Percentiles rank a stretch among this genome's conserved stretches.
phyloP scores from a whole-genome alignment of 176 grass and related monocot genomes.

The Stipa capillata region DNA sequence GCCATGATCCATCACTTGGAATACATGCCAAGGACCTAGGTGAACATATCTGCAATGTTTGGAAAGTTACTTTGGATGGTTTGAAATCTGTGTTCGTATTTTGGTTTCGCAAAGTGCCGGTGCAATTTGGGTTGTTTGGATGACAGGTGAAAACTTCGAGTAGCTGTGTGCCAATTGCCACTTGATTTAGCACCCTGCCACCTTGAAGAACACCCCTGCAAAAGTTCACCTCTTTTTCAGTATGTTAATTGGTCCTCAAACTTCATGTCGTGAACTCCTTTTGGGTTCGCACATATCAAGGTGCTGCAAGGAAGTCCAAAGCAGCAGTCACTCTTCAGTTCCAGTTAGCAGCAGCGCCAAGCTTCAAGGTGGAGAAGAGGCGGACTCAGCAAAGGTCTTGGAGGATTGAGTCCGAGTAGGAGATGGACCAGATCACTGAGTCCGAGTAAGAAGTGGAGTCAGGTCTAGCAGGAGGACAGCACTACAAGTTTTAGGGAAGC shows the following conservation, averaged over 20 bases:
- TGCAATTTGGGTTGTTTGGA: neutral
- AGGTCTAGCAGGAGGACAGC: neutral
- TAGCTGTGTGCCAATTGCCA: neutral
- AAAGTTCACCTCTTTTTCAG: neutral
- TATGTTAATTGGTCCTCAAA: neutral
- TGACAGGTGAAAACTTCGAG: neutral
- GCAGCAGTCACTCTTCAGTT: neutral
- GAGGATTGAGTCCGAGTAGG: neutral
- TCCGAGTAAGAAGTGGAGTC: neutral
- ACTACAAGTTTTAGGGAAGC: neutral
- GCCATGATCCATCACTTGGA: too few species aligned
- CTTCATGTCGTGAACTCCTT: neutral
- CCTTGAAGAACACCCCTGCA: neutral
- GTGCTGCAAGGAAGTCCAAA: neutral
- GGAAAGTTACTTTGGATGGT: neutral
- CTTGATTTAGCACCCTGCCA: neutral
- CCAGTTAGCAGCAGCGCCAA: neutral
- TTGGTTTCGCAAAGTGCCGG: neutral
- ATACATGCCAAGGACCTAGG: neutral
- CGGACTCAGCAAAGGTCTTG: neutral
- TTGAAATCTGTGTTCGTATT: neutral
- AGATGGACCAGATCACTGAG: neutral
- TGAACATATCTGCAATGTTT: neutral
- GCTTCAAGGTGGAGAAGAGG: neutral
- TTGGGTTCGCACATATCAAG: neutral